Evolutionary conservation across 768 basidiomycete species (phyloP), one percentile per base, ranked within the genome.

Genomic region (Tulasnella sp.): DNA sequence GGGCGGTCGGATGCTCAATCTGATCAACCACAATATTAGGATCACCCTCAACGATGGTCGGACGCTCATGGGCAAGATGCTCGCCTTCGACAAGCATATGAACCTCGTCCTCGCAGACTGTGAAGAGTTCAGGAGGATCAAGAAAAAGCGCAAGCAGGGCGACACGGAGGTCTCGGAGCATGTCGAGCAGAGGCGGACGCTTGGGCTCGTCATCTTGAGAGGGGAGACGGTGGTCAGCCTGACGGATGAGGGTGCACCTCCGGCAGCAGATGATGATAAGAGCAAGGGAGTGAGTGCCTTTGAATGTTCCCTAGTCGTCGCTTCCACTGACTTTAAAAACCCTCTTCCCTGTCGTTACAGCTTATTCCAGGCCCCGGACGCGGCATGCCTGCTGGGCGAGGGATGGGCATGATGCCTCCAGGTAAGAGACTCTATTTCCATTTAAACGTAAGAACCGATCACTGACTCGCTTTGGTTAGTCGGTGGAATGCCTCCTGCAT

Each of bases 51-150:
- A 85, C 83, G 96, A 99, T 73, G 92, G 92, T 61, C 88, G 96
- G 71, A 81, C 87, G 34, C 34, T 38, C 15, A 38, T 38, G 34
- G 34, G 34, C 34, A 38, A 96, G 98, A 75, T 96, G 98, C 90
- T 99, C 71, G 96, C 96, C 53, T 99, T 97, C 71, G 96, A 99
- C 76, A 85, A 89, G 68, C 96, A 99, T 73, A 99, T 98, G 96
- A 99, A 99, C 74, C 78, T 99, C 66, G 96, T 99, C 46, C 75
- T 99, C 56, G 92, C 94, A 15, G 96, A 98, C 66, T 97, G 93
- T 69, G 96, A 99, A 72, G 96, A 99, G 73, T 99, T 98, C 70
- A 76, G 96, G 67, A 83, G 87, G 64, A 84, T 98, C 43, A 76
- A 87, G 64, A 86, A 87, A 41, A 97, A 98, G 78, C 92, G 92